Conservation (phyloP, 768 basidiomycete species). For the Gymnopilus junonius region DNA sequence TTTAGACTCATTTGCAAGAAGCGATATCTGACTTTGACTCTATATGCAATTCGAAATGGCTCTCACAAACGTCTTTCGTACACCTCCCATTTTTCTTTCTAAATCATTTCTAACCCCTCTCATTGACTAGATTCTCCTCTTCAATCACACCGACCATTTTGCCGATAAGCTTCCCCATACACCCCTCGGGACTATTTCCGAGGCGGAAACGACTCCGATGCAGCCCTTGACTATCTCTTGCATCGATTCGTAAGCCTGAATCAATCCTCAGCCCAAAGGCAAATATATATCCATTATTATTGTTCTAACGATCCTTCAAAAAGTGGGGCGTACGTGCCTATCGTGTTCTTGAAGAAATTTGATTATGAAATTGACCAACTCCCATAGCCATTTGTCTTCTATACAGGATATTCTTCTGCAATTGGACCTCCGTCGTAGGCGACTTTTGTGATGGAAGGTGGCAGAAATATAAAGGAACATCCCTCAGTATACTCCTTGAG, state of each 20-base stretch:
- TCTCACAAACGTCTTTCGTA: constrained; percentile 93
- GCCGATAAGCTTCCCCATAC: constrained; percentile 89
- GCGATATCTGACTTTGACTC: constrained; percentile 95
- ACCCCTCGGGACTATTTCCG: constrained; percentile 87
- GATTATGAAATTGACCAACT: too few relatives aligned
- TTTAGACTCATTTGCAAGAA: constrained; percentile 95
- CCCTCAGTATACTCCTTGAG: too few relatives aligned
- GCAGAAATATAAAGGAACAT: neutral
- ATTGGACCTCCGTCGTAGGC: constrained; percentile 84
- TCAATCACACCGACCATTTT: constrained; percentile 97
- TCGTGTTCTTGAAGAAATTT: too few relatives aligned
- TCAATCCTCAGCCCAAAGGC: constrained; percentile 86
- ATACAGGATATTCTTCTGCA: constrained; percentile 90
- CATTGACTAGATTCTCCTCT: constrained; percentile 81
- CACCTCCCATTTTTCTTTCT: constrained; percentile 29
- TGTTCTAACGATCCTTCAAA: constrained; percentile 91
- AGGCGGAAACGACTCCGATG: constrained; percentile 87
- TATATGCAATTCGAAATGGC: constrained; percentile 97
- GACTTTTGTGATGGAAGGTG: constrained; percentile 56
- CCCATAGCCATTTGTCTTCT: too few relatives aligned
- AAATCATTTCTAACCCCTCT: constrained; percentile 5
- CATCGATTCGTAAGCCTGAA: constrained; percentile 89
- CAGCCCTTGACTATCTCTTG: constrained; percentile 78
- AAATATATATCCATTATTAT: constrained; percentile 91
- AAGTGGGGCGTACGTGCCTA: constrained; percentile 75